Base-by-base conservation (phyloP, 2,329 filamentous ascomycete genomes). In the Calonectria henricotiae region DNA sequence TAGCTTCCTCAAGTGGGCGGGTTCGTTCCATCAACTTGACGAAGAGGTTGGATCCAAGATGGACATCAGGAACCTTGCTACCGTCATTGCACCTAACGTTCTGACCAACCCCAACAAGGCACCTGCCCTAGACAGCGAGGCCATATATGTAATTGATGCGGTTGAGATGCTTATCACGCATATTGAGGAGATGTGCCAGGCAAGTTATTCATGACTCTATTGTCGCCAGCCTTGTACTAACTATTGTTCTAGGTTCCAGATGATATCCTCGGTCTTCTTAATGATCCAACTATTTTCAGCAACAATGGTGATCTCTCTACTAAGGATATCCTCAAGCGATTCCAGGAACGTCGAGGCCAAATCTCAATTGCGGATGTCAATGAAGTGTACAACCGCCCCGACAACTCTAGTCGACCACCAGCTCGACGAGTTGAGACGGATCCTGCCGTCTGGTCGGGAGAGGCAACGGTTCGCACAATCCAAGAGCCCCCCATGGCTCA, bases 41-140 rank as follows among this genome's bases (percentile, higher is more conserved):
- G 96, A 99, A 79, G 96, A 99, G 80, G 93, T 93, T 25, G 96
- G 96, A 30, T 98, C 96, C 76, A 98, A 98, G 87, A 99, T 99
- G 96, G 96, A 99, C 81, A 93, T 97, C 64, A 95, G 97, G 85
- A 99, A 99, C 79, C 89, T 99, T 73, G 94, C 96, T 4, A 98
- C 97, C 3, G 96, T 99, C 73, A 98, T 99, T 82, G 95, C 96
- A 5, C 96, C 96, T 0, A 99, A 99, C 78, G 94, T 99, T 71
- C 88, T 98, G 13, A 95, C 93, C 76, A 93, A 92, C 74, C 87
- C 86, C 74, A 84, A 89, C 47, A 93, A 92, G 80, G 88, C 87
- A 60, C 86, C 89, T 7, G 90, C 89, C 49, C 89, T 95, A 73
- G 96, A 97, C 75, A 91, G 92, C 78, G 95, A 98, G 76, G 96